A percentile compares a stretch with the other conserved stretches of the same genome.
Evolutionary conservation across 1,139 yeast species (phyloP).

Genomic region (Arxiozyma heterogenica): DNA sequence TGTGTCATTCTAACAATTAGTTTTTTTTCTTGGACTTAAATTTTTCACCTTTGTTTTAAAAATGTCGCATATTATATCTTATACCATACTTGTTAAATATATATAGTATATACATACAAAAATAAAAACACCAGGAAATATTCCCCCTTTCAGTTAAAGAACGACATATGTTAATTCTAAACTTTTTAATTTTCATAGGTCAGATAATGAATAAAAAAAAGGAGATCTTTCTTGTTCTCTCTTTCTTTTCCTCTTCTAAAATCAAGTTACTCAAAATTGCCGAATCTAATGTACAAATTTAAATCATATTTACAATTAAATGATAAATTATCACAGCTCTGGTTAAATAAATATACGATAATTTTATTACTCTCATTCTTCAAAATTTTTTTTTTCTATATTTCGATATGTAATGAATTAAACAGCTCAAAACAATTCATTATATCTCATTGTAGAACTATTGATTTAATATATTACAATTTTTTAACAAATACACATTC

Average conservation of each 20-base stretch:
- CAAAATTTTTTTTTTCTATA: slow-evolving; percentile 43
- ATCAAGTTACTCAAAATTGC: background rate
- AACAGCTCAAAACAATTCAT: slow-evolving; percentile 32
- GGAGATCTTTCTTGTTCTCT: too few relatives aligned
- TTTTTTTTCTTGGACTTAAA: background rate
- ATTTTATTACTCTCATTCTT: slow-evolving; percentile 38
- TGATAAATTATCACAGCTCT: slow-evolving; percentile 49
- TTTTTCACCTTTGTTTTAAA: background rate
- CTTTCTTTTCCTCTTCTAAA: background rate
- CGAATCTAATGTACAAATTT: background rate
- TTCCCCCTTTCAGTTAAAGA: too few relatives aligned
- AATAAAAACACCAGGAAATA: background rate
- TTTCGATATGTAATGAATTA: slow-evolving; percentile 36
- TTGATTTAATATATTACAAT: slow-evolving; percentile 39
- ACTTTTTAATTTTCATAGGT: too few relatives aligned
- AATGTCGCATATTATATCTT: background rate
- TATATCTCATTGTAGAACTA: slow-evolving; percentile 36
- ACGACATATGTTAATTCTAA: background rate
- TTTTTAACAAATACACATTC: slow-evolving; percentile 44
- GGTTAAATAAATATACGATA: slow-evolving; percentile 50
- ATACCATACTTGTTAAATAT: background rate
- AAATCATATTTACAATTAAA: slow-evolving; percentile 29
- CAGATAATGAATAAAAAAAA: too few relatives aligned
- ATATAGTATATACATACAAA: too few relatives aligned
- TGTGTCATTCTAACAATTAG: background rate